Conservation (phyloP, 306 rosid species). For the Lupinus albus region DNA sequence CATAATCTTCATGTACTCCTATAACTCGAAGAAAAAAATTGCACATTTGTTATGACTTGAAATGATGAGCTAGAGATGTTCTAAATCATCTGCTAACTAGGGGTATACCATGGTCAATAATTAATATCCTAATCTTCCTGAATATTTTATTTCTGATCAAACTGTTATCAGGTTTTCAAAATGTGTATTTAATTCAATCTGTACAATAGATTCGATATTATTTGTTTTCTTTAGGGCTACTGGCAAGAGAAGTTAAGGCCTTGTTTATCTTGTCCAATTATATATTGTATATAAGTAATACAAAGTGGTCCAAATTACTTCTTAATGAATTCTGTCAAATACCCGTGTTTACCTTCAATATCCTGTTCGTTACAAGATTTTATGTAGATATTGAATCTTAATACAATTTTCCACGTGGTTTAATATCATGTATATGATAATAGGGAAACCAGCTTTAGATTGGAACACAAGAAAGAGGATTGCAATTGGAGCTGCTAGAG, state of each 20-base stretch:
- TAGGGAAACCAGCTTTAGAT: slow-evolving; percentile 90
- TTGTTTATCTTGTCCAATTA: neutral
- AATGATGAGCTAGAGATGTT: slow-evolving; percentile 14
- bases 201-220: neutral
- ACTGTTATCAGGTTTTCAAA: neutral
- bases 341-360: neutral
- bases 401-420: neutral
- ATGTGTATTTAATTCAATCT: neutral
- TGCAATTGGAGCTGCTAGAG: slow-evolving; percentile 97
- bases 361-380: slow-evolving; percentile 5
- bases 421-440: slow-evolving; percentile 26
- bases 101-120: neutral
- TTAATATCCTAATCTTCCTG: neutral
- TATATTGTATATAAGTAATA: neutral
- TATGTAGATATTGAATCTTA: slow-evolving; percentile 11
- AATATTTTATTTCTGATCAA: neutral
- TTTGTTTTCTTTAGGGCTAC: slow-evolving; percentile 2
- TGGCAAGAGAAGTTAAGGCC: neutral
- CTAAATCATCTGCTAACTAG: neutral
- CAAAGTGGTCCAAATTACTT: slow-evolving; percentile 7
- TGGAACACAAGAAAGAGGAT: slow-evolving; percentile 95
- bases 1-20: neutral
- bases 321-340: neutral
- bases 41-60: neutral
- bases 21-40: neutral